Conservation (phyloP, 192 early-diverging fungal genomes). For the Podila minutissima region DNA sequence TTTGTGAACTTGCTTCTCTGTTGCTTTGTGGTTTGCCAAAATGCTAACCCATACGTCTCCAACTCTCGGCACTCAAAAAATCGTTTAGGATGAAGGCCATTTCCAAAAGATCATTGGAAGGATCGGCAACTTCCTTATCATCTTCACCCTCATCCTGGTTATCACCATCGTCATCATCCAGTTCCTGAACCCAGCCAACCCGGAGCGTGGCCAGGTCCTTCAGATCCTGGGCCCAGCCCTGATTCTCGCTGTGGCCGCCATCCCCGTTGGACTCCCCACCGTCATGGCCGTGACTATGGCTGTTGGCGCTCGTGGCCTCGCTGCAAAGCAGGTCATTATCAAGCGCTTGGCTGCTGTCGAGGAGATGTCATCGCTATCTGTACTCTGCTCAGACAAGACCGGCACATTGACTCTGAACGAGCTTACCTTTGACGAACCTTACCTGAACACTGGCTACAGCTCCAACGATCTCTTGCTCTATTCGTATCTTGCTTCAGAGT, state of each 20-base stretch:
- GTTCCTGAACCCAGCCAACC: slow-evolving; percentile 53
- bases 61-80: not conserved
- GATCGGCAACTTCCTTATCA: slow-evolving; percentile 82
- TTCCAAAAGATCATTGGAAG: slow-evolving; percentile 82
- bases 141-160: slow-evolving; percentile 63
- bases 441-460: slow-evolving; percentile 48
- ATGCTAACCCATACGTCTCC: no score
- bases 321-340: slow-evolving; percentile 79
- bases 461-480: slow-evolving; percentile 71
- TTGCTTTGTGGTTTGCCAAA: no score
- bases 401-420: slow-evolving; percentile 83
- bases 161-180: slow-evolving; percentile 64
- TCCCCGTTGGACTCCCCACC: slow-evolving; percentile 83
- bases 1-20: no score
- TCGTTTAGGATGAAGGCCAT: slow-evolving; percentile 66
- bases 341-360: slow-evolving; percentile 85
- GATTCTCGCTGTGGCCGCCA: slow-evolving; percentile 79
- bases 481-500: slow-evolving; percentile 74
- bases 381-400: slow-evolving; percentile 76
- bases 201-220: slow-evolving; percentile 64
- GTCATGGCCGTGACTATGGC: slow-evolving; percentile 91
- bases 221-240: slow-evolving; percentile 67
- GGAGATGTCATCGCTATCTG: slow-evolving; percentile 78
- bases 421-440: slow-evolving; percentile 80
- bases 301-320: slow-evolving; percentile 77